Evolutionary conservation across 768 basidiomycete genomes (phyloP).

Genomic region (Phaeolepiota aurea): DNA sequence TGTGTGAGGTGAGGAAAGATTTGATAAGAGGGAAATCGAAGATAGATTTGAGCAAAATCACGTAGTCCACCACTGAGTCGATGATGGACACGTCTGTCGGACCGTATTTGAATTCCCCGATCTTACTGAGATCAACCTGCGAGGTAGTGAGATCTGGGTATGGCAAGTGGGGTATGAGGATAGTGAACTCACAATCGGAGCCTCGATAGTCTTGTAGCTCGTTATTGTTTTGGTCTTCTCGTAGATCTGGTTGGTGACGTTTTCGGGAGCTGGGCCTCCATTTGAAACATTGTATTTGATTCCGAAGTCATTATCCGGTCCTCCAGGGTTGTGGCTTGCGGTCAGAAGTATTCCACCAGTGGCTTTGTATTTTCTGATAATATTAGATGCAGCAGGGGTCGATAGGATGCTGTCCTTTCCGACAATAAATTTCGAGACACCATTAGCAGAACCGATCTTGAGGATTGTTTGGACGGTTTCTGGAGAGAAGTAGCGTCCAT

Average conservation of each 20-base stretch:
- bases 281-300: constrained; percentile 99
- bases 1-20: constrained; percentile 68
- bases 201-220: constrained; percentile 79
- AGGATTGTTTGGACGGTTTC: constrained; percentile 88
- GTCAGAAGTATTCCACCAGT: constrained; percentile 96
- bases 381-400: constrained; percentile 92
- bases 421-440: constrained; percentile 85
- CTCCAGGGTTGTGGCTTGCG: constrained; percentile 96
- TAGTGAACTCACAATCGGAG: constrained; percentile 49
- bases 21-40: constrained; percentile 95
- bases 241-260: constrained; percentile 91
- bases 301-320: constrained; percentile 96
- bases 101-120: constrained; percentile 74
- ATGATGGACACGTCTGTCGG: constrained; percentile 84
- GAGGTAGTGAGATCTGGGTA: constrained; percentile 2
- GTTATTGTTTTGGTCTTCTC: constrained; percentile 84
- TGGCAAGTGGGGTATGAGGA: no score
- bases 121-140: constrained; percentile 78
- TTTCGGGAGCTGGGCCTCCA: constrained; percentile 95
- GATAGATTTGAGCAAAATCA: constrained; percentile 74
- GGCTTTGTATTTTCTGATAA: constrained; percentile 94
- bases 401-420: constrained; percentile 90
- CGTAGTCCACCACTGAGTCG: constrained; percentile 89
- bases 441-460: constrained; percentile 90
- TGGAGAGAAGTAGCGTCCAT: constrained; percentile 88